These are phyloP conservation scores for Talinum fruticosum DNA, from an alignment of 148 eudicot species.

Conservation along the genomic window DNA sequence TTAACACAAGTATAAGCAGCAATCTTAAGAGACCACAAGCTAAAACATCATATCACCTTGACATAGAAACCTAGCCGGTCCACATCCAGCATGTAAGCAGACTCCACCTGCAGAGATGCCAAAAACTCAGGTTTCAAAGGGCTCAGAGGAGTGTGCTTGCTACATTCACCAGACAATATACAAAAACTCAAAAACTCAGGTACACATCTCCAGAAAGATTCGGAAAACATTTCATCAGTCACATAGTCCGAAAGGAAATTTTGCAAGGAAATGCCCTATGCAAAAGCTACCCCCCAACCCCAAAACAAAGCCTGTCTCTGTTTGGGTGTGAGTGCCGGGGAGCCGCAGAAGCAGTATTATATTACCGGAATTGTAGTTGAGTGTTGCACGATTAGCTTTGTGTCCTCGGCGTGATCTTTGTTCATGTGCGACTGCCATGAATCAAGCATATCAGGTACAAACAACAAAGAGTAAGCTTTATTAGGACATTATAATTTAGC, in stretches of 20 bases:
- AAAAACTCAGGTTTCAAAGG: background rate
- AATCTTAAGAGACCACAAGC: background rate
- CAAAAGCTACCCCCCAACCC: too few relatives aligned
- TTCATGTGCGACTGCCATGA: conserved; percentile 85
- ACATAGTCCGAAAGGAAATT: background rate
- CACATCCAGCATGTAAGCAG: conserved; percentile 76
- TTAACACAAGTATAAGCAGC: conserved; percentile 5
- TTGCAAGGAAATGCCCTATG: background rate
- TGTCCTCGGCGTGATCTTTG: conserved; percentile 86
- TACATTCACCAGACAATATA: background rate
- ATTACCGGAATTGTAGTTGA: conserved; percentile 81
- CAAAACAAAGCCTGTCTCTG: background rate
- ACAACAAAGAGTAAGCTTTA: background rate
- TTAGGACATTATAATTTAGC: background rate
- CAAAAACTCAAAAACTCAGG: background rate
- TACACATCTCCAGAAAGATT: background rate
- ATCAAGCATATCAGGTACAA: conserved; percentile 16
- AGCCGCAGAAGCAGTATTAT: background rate
- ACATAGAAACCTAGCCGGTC: conserved; percentile 91
- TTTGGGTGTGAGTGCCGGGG: background rate
- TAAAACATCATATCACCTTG: conserved; percentile 52
- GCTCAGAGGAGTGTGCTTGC: background rate
- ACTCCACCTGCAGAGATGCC: conserved; percentile 68
- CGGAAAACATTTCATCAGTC: background rate
- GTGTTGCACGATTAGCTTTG: conserved; percentile 84